Conservation (phyloP, 2,329 filamentous ascomycete genomes). For the Fusarium sp. region DNA sequence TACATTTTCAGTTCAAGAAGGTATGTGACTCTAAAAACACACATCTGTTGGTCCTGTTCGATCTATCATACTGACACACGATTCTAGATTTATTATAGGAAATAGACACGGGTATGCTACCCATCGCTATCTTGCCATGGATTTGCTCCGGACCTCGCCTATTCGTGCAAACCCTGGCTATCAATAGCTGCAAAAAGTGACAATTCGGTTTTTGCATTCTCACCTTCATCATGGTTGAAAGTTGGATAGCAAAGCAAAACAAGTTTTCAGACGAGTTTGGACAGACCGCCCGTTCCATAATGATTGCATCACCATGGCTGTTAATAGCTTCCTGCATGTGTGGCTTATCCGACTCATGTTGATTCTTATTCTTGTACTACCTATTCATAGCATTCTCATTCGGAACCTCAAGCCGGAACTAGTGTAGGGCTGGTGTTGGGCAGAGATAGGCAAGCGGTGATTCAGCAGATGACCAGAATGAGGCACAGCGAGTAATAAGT, state of each 20-base stretch:
- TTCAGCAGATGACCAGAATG: neutral
- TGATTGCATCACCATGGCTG: constrained; percentile 23
- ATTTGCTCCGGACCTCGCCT: constrained; percentile 14
- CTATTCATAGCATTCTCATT: constrained; percentile 23
- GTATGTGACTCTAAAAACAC: constrained; percentile 59
- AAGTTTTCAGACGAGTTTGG: constrained; percentile 25
- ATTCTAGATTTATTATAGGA: constrained; percentile 66
- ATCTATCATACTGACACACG: constrained; percentile 39
- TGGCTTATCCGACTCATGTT: constrained; percentile 28
- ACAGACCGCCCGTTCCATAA: constrained; percentile 23
- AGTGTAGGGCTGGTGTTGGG: constrained; percentile 10
- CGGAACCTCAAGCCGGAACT: neutral
- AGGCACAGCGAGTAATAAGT: neutral
- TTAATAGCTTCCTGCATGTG: constrained; percentile 37
- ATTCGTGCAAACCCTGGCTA: constrained; percentile 1
- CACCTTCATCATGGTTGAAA: constrained; percentile 9
- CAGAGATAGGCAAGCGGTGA: neutral
- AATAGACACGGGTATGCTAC: constrained; percentile 51
- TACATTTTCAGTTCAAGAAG: constrained; percentile 99
- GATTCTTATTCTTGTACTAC: constrained; percentile 38
- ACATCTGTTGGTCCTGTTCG: neutral
- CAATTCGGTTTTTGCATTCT: neutral
- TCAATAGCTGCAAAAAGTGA: constrained; percentile 4
- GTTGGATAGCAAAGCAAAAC: constrained; percentile 14
- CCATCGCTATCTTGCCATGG: neutral